phyloP scores from a whole-genome alignment of 495 filamentous ascomycete species.

The Talaromyces ruber region DNA sequence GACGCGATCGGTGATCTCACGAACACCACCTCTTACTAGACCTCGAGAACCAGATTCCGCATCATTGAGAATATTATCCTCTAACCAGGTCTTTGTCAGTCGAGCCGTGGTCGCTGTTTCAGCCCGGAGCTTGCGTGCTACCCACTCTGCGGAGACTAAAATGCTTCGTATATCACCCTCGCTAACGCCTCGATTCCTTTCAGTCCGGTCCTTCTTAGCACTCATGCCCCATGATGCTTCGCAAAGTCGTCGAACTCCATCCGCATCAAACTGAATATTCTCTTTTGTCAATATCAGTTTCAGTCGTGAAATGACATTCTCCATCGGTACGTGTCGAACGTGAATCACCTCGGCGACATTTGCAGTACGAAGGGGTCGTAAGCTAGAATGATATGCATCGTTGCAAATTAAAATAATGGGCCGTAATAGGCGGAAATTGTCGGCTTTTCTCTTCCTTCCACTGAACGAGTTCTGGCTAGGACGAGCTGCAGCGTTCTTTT shows the following conservation, averaged over 20 bases:
- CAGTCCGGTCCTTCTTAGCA: slow-evolving; percentile 49
- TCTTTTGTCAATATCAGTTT: slow-evolving; percentile 79
- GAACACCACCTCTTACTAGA: slow-evolving; percentile 66
- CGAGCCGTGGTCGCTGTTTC: slow-evolving; percentile 25
- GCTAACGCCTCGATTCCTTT: slow-evolving; percentile 44
- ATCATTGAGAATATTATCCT: slow-evolving; percentile 62
- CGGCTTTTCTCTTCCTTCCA: slow-evolving; percentile 56
- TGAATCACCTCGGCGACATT: slow-evolving; percentile 84
- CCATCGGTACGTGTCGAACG: slow-evolving; percentile 78
- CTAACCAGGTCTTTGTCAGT: slow-evolving; percentile 77
- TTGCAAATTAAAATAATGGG: slow-evolving; percentile 94
- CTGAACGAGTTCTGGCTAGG: slow-evolving; percentile 21
- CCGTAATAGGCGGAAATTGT: slow-evolving; percentile 75
- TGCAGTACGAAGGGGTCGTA: slow-evolving; percentile 74
- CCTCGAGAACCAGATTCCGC: slow-evolving; percentile 71
- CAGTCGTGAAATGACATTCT: slow-evolving; percentile 75
- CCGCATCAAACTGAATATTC: slow-evolving; percentile 74
- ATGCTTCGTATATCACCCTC: slow-evolving; percentile 90
- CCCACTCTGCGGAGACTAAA: slow-evolving; percentile 93
- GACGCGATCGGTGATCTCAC: slow-evolving; percentile 75
- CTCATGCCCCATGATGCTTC: slow-evolving; percentile 89
- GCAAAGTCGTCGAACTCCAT: slow-evolving; percentile 81
- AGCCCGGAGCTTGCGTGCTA: slow-evolving; percentile 69
- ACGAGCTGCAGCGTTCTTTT: slow-evolving; percentile 61
- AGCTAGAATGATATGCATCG: slow-evolving; percentile 88